Base-by-base conservation (phyloP, 1,284 basidiomycete genomes). In the Peniophora sp. region DNA sequence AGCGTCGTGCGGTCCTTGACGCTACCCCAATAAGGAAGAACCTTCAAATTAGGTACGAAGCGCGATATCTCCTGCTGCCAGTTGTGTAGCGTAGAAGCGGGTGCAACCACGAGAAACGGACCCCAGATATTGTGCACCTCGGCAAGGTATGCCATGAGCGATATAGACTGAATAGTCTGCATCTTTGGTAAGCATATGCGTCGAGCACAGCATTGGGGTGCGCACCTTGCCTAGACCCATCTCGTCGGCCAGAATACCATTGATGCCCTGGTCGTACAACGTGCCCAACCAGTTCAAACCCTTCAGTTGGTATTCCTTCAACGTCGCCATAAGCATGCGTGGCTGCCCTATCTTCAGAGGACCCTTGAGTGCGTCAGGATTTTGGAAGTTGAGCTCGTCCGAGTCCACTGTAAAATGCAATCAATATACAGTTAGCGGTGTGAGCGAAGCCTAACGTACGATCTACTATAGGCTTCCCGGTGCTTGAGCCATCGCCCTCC, bases 111-210 rank as follows among this genome's bases (percentile, higher is more conserved):
- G n/a, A 99, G 79, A 76, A 99, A 99, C 15, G 97, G 97, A 0
- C 97, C 97, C 97, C 97, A 99, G 54, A 99, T 97, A 64, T 98
- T 91, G 66, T 99, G 97, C 1, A 86, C 85, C 70, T 99, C 97
- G 9, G 97, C 96, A 18, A 99, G 83, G 68, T 99, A 97, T 3
- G 96, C 92, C 53, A 99, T 79, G 11, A 99, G 73, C 18, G 97
- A 97, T 51, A 99, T 99, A 1, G 95, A 98, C 77, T 99, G 97
- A 15, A 99, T 94, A 23, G 97, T 99, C 91, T 98, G 56, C 2
- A 48, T 24, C 32, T 22, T 34, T 23, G 39, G 15, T 41, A 22
- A 53, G 27, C 50, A 45, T 43, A 34, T 24, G 11, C 23, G 32
- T 24, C 6, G 11, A 20, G 43, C 3, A 44, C 17, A 55, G 42